Base-by-base conservation (phyloP, 345 rosid genomes). In the Gossypium stocksii region DNA sequence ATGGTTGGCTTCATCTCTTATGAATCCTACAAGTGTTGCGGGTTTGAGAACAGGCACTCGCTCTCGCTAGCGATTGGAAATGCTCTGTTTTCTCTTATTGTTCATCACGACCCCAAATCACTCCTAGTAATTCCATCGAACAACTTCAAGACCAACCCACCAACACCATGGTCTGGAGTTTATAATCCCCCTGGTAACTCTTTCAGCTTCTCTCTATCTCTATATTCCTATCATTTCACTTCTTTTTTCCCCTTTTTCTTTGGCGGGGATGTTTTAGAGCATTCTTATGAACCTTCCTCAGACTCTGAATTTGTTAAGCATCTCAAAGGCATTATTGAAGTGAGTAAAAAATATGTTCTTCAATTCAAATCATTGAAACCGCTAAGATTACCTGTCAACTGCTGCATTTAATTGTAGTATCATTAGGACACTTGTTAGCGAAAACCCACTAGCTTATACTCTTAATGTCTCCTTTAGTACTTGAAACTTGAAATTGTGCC, bases 251-350 rank as follows among this genome's bases (percentile, higher is more conserved):
- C 8, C 4, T 51, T 14, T 62, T 17, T 59, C 41, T 67, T 69
- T 51, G 69, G 63, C 2, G 20, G 67, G 12, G 12, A 57, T 48
- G 51, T 70, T 70, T 70, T 72, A 89, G 97, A 84, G 73, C 95
- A 89, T 82, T 89, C 91, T 66, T 95, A 89, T 77, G 90, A 80
- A 60, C 81, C 79, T 46, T 64, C 73, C 13, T 61, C 84, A 45
- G 97, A 85, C 23, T 84, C 97, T 2, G 98, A 89, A 84, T 97
- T 94, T 59, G 91, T 86, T 75, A 92, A 92, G 81, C 96, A 92
- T 81, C 95, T 94, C 80, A 91, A 89, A 80, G 92, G 94, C 52
- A 82, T 91, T 76, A 94, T 91, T 79, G 91, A 91, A 95, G 98
- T 92, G 66, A 49, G 45, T n/a, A 22, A 5, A 1, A 34, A 4